These are phyloP conservation scores for Flagelloscypha sp. DNA, from an alignment of 768 basidiomycete genomes.

Conservation along the genomic window DNA sequence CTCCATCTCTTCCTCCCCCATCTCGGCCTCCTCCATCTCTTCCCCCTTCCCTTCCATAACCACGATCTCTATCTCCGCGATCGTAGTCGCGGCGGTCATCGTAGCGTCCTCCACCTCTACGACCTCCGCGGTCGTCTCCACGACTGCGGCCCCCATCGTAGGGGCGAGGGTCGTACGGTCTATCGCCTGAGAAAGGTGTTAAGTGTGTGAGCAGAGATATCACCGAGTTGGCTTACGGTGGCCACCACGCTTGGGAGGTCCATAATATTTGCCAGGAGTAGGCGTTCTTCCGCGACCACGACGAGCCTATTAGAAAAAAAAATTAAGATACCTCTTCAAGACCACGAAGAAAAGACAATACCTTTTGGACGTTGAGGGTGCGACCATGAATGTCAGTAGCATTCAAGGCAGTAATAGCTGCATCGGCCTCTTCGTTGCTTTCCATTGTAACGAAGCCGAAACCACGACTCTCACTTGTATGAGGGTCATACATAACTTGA, in stretches of 20 bases:
- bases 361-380: constrained; percentile 83
- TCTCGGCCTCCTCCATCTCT: constrained; percentile 23
- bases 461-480: constrained; percentile 56
- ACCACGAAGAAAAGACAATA: constrained; percentile 16
- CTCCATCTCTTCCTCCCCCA: constrained; percentile 41
- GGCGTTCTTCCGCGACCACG: constrained; percentile 86
- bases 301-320: constrained; percentile 50
- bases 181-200: constrained; percentile 45
- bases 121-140: constrained; percentile 46
- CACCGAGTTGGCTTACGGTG: constrained; percentile 35
- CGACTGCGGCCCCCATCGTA: constrained; percentile 76
- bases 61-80: constrained; percentile 25
- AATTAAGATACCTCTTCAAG: constrained; percentile 2
- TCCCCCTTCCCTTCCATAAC: constrained; percentile 20
- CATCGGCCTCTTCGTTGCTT: constrained; percentile 80
- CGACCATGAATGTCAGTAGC: constrained; percentile 84
- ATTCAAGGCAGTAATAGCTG: constrained; percentile 79
- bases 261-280: constrained; percentile 92
- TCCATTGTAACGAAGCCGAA: constrained; percentile 90
- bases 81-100: constrained; percentile 38
- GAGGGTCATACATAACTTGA: constrained; percentile 65
- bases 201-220: constrained; percentile 2
- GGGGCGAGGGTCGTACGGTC: constrained; percentile 87
- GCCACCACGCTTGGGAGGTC: constrained; percentile 78
- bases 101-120: constrained; percentile 34